A percentile compares a stretch with the other conserved stretches of the same genome.
phyloP scores from a whole-genome alignment of 2,329 filamentous ascomycete genomes.

The Microdochium trichocladiopsis region DNA sequence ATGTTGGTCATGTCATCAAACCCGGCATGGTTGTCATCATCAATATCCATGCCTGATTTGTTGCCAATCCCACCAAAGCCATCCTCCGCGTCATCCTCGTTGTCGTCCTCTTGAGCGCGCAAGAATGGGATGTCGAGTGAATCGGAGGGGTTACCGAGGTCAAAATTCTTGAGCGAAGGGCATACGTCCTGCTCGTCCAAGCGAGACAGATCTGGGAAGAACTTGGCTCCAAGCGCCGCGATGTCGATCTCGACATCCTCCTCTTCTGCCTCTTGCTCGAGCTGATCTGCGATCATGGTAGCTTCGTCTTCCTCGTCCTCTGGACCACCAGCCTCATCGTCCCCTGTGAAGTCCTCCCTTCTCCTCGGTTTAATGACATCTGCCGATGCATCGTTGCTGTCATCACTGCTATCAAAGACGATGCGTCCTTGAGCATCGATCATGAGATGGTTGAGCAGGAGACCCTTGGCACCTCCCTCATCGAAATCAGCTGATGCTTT shows the following conservation, averaged over 20 bases:
- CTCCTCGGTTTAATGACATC: slow-evolving; percentile 28
- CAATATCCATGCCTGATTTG: slow-evolving; percentile 74
- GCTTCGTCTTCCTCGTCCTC: slow-evolving; percentile 29
- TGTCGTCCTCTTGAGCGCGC: slow-evolving; percentile 76
- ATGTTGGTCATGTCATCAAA: slow-evolving; percentile 74
- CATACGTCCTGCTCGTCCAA: slow-evolving; percentile 89
- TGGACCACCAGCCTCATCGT: slow-evolving; percentile 20
- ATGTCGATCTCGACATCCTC: slow-evolving; percentile 75
- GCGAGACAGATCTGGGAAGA: slow-evolving; percentile 73
- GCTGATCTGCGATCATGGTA: slow-evolving; percentile 28
- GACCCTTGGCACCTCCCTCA: slow-evolving; percentile 91
- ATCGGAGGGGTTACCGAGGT: slow-evolving; percentile 78
- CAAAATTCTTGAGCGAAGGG: slow-evolving; percentile 88
- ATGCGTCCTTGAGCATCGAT: slow-evolving; percentile 90
- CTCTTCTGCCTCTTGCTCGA: slow-evolving; percentile 35
- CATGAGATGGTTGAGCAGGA: slow-evolving; percentile 92
- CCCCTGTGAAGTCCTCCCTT: slow-evolving; percentile 24
- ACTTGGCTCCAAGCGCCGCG: slow-evolving; percentile 63
- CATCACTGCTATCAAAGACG: slow-evolving; percentile 97
- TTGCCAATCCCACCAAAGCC: slow-evolving; percentile 49
- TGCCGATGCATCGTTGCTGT: slow-evolving; percentile 49
- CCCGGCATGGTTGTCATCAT: slow-evolving; percentile 76
- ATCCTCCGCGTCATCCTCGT: slow-evolving; percentile 54
- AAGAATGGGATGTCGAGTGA: slow-evolving; percentile 88
- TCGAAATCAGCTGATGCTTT: slow-evolving; percentile 98